Evolutionary conservation across 208 protist genomes (phyloP).

Genomic region (Tritrichomonas foetus): DNA sequence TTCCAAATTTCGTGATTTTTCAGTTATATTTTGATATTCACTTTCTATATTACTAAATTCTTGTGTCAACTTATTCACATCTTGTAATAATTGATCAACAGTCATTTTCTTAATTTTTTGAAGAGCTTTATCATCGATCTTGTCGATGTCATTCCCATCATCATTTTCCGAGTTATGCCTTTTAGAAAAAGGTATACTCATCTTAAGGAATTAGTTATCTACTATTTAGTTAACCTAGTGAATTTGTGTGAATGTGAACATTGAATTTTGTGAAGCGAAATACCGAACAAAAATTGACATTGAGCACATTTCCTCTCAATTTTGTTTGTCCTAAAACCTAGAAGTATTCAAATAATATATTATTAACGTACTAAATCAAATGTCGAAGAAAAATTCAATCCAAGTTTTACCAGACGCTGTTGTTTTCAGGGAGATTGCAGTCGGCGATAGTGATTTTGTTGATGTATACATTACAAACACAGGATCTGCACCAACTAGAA

Average conservation of each 20-base stretch:
- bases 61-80: background rate
- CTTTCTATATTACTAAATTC: background rate
- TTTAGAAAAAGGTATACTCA: background rate
- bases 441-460: background rate
- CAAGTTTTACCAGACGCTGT: conserved; percentile 6
- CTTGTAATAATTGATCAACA: background rate
- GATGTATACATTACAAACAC: conserved; percentile 3
- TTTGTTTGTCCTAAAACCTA: background rate
- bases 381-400: background rate
- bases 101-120: background rate
- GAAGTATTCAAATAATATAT: background rate
- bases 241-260: background rate
- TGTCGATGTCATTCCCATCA: background rate
- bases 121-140: background rate
- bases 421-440: background rate
- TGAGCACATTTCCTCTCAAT: no score
- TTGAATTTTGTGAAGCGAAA: background rate
- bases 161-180: background rate
- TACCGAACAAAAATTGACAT: background rate
- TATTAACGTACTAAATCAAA: background rate
- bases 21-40: no score
- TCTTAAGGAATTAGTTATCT: background rate
- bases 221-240: background rate
- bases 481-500: background rate
- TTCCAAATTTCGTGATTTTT: no score